A percentile compares a stretch with the other conserved stretches of the same genome.
Evolutionary conservation across 371 early-diverging fungal species (phyloP).

Genomic region (Syncephalastrum racemosum): DNA sequence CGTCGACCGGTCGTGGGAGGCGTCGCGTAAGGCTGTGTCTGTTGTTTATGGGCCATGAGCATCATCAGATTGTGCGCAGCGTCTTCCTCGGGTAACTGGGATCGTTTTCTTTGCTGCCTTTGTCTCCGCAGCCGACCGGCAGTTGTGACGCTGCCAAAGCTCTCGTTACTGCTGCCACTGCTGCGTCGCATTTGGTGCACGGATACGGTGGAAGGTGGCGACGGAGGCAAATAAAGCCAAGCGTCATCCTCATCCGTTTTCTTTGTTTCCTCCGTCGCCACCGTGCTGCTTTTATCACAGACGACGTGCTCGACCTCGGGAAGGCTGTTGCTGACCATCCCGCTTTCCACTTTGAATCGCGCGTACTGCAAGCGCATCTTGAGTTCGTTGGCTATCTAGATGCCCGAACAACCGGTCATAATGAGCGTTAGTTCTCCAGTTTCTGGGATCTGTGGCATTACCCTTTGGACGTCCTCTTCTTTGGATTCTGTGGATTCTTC

Average conservation of each 20-base stretch:
- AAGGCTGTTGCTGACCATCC: slow-evolving; percentile 14
- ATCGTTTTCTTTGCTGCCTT: slow-evolving; percentile 3
- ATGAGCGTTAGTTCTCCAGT: too few relatives aligned
- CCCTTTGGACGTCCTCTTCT: too few relatives aligned
- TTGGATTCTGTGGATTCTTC: too few relatives aligned
- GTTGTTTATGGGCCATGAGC: too few relatives aligned
- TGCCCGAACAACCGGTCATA: too few relatives aligned
- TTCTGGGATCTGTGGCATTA: too few relatives aligned
- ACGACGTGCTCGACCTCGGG: slow-evolving; percentile 15
- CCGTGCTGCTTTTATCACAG: not conserved
- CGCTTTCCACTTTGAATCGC: slow-evolving; percentile 15
- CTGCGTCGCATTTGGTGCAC: too few relatives aligned
- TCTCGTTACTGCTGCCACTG: too few relatives aligned
- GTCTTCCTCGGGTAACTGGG: slow-evolving; percentile 1
- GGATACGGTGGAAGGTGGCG: slow-evolving; percentile 6
- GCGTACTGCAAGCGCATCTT: slow-evolving; percentile 17
- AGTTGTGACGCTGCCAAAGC: too few relatives aligned
- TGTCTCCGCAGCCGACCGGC: not conserved
- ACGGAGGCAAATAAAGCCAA: slow-evolving; percentile 3
- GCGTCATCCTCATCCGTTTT: not conserved
- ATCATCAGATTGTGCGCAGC: slow-evolving; percentile 13
- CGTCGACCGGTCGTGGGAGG: too few relatives aligned
- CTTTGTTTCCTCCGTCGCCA: not conserved
- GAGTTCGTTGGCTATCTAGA: slow-evolving; percentile 9
- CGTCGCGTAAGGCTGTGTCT: too few relatives aligned